These are phyloP conservation scores for Sisymbrium altissimum DNA, from an alignment of 345 rosid species.

Conservation along the genomic window DNA sequence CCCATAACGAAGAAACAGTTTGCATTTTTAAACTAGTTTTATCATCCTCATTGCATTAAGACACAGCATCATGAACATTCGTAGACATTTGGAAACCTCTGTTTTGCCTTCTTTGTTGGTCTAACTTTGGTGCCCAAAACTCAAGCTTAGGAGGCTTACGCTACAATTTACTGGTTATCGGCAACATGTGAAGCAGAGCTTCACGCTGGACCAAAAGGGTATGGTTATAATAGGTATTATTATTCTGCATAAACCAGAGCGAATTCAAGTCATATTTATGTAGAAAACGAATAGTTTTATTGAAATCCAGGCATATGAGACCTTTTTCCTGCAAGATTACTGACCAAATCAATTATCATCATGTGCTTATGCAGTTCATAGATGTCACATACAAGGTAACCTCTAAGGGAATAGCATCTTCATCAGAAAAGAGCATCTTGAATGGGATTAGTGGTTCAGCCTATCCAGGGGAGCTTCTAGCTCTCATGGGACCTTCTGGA, in stretches of 20 bases:
- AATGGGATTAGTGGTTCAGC: conserved; percentile 77
- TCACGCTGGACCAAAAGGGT: conserved; percentile 58
- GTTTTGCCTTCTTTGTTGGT: conserved; percentile 36
- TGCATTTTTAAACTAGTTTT: neutral
- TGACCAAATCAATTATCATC: neutral
- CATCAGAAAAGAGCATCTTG: conserved; percentile 63
- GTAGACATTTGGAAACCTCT: conserved; percentile 32
- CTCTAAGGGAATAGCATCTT: conserved; percentile 48
- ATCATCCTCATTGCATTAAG: conserved; percentile 27
- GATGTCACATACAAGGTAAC: conserved; percentile 75
- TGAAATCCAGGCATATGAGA: neutral
- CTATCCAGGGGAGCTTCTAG: conserved; percentile 83
- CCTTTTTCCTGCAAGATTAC: neutral
- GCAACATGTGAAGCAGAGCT: conserved; percentile 38
- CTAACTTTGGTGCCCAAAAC: conserved; percentile 32
- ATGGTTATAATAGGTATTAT: conserved; percentile 30
- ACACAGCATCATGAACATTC: conserved; percentile 7
- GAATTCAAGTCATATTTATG: neutral
- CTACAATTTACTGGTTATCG: conserved; percentile 24
- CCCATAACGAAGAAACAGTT: neutral
- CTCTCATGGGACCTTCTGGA: conserved; percentile 98
- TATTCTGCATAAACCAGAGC: conserved; percentile 7
- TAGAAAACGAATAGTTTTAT: neutral
- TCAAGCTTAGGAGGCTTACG: conserved; percentile 38
- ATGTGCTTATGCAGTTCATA: conserved; percentile 55